A percentile compares a stretch with the other conserved stretches of the same genome.
phyloP scores from a whole-genome alignment of 495 filamentous ascomycete genomes.

The Aspergillus cristatus region DNA sequence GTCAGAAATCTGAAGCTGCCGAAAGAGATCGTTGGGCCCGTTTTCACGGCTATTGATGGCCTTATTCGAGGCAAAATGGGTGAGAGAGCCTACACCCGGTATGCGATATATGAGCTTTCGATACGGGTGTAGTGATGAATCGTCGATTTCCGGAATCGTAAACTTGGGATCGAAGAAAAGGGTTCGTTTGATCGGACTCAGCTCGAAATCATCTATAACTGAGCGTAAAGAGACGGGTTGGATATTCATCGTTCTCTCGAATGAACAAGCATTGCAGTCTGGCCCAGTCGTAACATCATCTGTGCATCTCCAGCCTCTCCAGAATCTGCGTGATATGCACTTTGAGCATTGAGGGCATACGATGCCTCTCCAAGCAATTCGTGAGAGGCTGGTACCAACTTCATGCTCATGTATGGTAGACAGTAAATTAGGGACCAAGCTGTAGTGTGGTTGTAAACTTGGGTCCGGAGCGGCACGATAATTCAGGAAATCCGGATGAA shows the following conservation, averaged over 20 bases:
- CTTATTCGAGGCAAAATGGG: constrained; percentile 49
- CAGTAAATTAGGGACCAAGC: constrained; percentile 28
- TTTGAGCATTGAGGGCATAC: constrained; percentile 62
- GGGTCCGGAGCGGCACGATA: constrained; percentile 27
- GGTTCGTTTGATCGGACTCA: constrained; percentile 17
- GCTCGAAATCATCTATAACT: constrained; percentile 23
- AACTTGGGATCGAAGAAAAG: constrained; percentile 9
- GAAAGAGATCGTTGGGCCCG: constrained; percentile 59
- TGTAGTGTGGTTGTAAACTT: constrained; percentile 25
- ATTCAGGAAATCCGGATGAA: constrained; percentile 49
- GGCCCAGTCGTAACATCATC: constrained; percentile 5
- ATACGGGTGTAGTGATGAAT: constrained; percentile 14
- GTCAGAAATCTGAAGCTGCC: constrained; percentile 46
- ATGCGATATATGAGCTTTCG: constrained; percentile 25
- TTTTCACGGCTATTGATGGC: constrained; percentile 35
- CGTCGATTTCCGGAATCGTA: constrained; percentile 10
- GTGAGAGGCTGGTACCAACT: constrained; percentile 19
- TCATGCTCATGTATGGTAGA: constrained; percentile 21
- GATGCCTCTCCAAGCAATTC: constrained; percentile 51
- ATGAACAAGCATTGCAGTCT: constrained; percentile 37
- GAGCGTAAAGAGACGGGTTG: constrained; percentile 24
- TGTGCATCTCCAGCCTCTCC: constrained; percentile 56
- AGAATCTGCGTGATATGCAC: constrained; percentile 53
- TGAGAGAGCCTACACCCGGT: constrained; percentile 45
- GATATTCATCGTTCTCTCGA: constrained; percentile 25